Base-by-base conservation (phyloP, 768 basidiomycete genomes). In the Termitomyces sp. region DNA sequence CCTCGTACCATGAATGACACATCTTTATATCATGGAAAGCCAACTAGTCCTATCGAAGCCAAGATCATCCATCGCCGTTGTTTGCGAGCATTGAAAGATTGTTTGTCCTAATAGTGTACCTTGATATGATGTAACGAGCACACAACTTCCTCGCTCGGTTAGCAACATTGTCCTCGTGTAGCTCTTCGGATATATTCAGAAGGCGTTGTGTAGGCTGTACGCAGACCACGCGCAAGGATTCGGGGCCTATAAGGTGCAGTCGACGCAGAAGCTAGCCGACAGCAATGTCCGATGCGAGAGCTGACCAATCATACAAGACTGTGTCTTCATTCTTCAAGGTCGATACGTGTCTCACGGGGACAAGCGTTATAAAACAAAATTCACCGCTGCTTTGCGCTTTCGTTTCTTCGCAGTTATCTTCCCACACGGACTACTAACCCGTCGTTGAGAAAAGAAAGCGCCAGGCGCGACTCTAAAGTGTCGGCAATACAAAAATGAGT, bases 21-120 rank as follows among this genome's bases (percentile, higher is more conserved):
- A 33, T 40, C 43, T 55, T 61, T 61, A 61, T 61, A 61, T 57
- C 53, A 46, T 52, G 47, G 41, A 50, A 40, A 18, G 36, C 5
- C 47, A 54, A 35, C 46, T 54, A 8, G 28, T n/a, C 44, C 32
- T 32, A 55, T 45, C 18, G 52, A 52, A 54, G 30, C 20, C 18
- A 44, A 30, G 47, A 61, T 46, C 52, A 45, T 33, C 36, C 55
- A 52, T 52, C 43, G 20, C 55, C 18, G 50, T 44, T 32, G 41
- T 44, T 43, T 48, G 40, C 9, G 40, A 47, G 51, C 51, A 52
- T 22, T 41, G n/a, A 41, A 41, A 41, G 26, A 52, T 40, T 35
- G 22, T 30, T 36, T 54, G 59, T 28, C 59, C 53, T 46, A 14
- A 18, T 16, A 18, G 28, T n/a, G 26, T 40, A 32, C 46, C 20